Base-by-base conservation (phyloP, 257 asterid genomes). In the Ocimum tenuiflorum region DNA sequence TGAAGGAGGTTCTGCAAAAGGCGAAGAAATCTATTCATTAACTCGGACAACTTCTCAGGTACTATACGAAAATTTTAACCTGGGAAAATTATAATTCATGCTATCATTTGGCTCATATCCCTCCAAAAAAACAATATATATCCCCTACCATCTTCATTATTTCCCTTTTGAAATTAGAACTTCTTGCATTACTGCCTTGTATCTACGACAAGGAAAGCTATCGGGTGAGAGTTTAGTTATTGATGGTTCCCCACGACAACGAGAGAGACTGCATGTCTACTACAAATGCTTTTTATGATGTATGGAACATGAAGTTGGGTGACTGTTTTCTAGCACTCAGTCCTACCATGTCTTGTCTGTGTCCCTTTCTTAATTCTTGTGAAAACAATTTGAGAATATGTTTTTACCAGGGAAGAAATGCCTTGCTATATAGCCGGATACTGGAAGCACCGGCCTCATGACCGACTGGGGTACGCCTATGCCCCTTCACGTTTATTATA, bases 391-490 rank as follows among this genome's bases (percentile, higher is more conserved):
- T 47, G 24, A 38, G 45, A 38, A 38, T 15, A 17, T 47, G 53
- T 3, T 45, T 45, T 38, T 43, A 13, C 19, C 1, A 43, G 0
- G 8, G 49, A 43, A 13, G 29, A 29, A 10, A 51, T 23, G 35
- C 36, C 12, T 51, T 51, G 20, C 11, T 20, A 51, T 51, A 19
- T 4, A 1, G 31, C 31, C 4, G 31, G 31, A 24, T 24, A 22
- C 88, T 86, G 98, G 96, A 86, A 83, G 68, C 85, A 79, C 76
- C 70, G 97, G 61, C 97, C 31, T 54, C 80, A 22, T 36, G 94
- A 83, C 51, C 81, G 95, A 35, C 66, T 88, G 70, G 80, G 91
- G 98, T 91, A 79, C n/a, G n/a, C n/a, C n/a, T n/a, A n/a, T 53
- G 75, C 69, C 55, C 48, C 54, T 68, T 49, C 31, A 24, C 31